Base-by-base conservation (phyloP, 352 stramenopile genomes). In the Pythium insidiosum region DNA sequence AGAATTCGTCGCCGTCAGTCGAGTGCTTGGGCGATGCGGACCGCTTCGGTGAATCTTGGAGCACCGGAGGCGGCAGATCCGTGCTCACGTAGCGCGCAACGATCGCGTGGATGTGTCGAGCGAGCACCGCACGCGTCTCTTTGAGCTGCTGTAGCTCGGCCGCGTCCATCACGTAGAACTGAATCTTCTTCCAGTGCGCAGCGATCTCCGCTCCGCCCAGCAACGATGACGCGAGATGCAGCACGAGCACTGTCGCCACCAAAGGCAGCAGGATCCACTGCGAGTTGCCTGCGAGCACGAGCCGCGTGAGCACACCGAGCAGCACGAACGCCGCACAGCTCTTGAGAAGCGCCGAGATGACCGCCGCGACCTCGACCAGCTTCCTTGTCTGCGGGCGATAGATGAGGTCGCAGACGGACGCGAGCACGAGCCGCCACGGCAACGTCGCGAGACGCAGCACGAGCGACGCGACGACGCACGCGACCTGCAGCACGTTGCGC, bases 131-230 rank as follows among this genome's bases (percentile, higher is more conserved):
- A 7, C 74, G 71, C 10, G 66, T 74, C 18, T 73, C 57, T 43
- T 76, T 80, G 22, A 87, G 51, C 42, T 76, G 60, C 1, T 53
- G 59, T 45, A 69, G 66, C 33, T 82, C 69, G 0, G 63, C 51
- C 2, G 58, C 33, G 57, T 84, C 74, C 71, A 87, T 84, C 4
- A 87, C 45, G 46, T 87, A 83, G 29, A 87, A 84, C 56, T 87
- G 74, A 18, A 73, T 54, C 47, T 84, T 84, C 47, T 81, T 76
- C 71, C 73, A 76, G 38, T 82, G 66, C 42, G 73, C 58, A 13
- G 61, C 66, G 42, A 84, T 43, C 18, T 72, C 60, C n/a, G 70
- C 59, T 18, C 67, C 61, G 19, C 65, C 59, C 12, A 61, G 43
- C 26, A 61, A 61, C 0, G 56, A 56, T 21, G 66, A 61, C 34